Evolutionary conservation across 2,329 filamentous ascomycete species (phyloP), one percentile per base, ranked within the genome.

Genomic region (Karstenula rhodostoma): DNA sequence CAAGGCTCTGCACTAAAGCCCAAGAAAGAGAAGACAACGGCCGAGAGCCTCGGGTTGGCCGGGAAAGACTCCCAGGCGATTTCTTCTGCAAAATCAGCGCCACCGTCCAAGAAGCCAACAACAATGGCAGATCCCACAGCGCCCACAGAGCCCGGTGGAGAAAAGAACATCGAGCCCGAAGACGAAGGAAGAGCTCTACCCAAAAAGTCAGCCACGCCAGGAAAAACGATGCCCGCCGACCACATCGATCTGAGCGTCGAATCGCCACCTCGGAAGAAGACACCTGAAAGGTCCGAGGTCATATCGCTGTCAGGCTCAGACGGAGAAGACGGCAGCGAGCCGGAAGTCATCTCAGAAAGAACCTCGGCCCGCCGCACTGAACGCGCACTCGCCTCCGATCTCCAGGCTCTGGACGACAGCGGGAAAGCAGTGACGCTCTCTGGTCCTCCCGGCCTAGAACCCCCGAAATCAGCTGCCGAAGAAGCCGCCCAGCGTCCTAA

Each of bases 311-410:
- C 42, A 10, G 42, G 19, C 4, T 44, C 42, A 19, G 19, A 44
- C 19, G 12, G 19, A 61, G 60, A 74, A 65, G 56, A 57, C 37
- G 42, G 12, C 37, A 40, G 37, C 8, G 42, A 44, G 42, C n/a
- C 19, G n/a, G 42, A 44, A 44, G 19, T 44, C 6, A 44, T 44
- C 19, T 23, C 42, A 12, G 42, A 22, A 44, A 44, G 13, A 12
- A 23, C 19, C 42, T 22, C 42, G 10, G 13, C 3, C 10, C 42
- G 19, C 8, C 42, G 42, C 37, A 40, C 7, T 6, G 33, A 35
- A 12, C 33, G 33, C 8, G 8, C 33, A 35, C 37, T 40, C n/a
- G n/a, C 17, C 7, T 40, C 37, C 6, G 37, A 40, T 19, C 37
- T 40, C 7, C 37, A 40, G n/a, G 37, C 37, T 17, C 37, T 40